Percentiles rank a stretch among this genome's conserved stretches.
These are phyloP conservation scores for Sugiyamaella castrensis DNA, from an alignment of 1,139 yeast genomes.

Conservation along the genomic window DNA sequence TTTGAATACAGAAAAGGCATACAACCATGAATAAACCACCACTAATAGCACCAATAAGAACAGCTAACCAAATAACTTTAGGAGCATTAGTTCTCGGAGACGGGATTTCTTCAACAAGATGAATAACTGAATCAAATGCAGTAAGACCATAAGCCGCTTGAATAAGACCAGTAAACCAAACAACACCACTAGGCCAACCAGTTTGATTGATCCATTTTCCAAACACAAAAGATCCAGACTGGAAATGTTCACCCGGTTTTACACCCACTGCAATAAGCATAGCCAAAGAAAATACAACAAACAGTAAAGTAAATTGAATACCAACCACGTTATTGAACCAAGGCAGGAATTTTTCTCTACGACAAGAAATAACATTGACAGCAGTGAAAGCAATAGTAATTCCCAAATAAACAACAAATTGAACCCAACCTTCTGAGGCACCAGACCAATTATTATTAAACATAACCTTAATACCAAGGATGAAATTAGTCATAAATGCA, in stretches of 20 bases:
- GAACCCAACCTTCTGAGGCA: slow-evolving; percentile 18
- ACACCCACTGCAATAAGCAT: slow-evolving; percentile 23
- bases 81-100: slow-evolving; percentile 74
- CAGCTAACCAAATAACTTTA: slow-evolving; percentile 65
- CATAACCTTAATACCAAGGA: slow-evolving; percentile 20
- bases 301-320: slow-evolving; percentile 23
- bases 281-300: slow-evolving; percentile 24
- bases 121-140: slow-evolving; percentile 78
- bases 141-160: slow-evolving; percentile 77
- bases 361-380: slow-evolving; percentile 22
- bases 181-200: slow-evolving; percentile 29
- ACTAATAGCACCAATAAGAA: slow-evolving; percentile 58
- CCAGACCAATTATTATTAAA: slow-evolving; percentile 20
- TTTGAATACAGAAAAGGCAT: slow-evolving; percentile 62
- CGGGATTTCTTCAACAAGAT: slow-evolving; percentile 79
- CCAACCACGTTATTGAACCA: slow-evolving; percentile 27
- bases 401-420: slow-evolving; percentile 19
- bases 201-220: slow-evolving; percentile 28
- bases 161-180: slow-evolving; percentile 56
- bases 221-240: slow-evolving; percentile 25
- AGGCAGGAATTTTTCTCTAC: slow-evolving; percentile 20
- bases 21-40: slow-evolving; percentile 74
- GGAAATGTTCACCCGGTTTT: slow-evolving; percentile 22
- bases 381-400: slow-evolving; percentile 23
- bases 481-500: slow-evolving; percentile 25